These are phyloP conservation scores for Candida pseudoglaebosa DNA, from an alignment of 805 yeast species.

Conservation along the genomic window DNA sequence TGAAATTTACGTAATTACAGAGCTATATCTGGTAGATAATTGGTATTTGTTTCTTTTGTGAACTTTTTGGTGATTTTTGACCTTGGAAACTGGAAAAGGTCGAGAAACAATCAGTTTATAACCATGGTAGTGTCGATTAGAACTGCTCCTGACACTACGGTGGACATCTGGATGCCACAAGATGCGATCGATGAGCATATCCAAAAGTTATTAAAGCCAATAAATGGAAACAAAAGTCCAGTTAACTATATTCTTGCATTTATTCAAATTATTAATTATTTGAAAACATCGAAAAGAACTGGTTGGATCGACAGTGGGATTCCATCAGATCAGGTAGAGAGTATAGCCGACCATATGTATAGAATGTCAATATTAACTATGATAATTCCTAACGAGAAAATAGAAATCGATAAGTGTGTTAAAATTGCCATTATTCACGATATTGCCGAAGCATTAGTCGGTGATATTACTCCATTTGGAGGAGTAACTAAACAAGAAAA, in stretches of 20 bases:
- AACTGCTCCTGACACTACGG: slow-evolving; percentile 5
- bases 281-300: slow-evolving; percentile 81
- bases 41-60: no score
- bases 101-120: not conserved
- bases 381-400: slow-evolving; percentile 48
- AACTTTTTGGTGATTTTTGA: not conserved
- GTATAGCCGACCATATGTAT: slow-evolving; percentile 94
- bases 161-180: slow-evolving; percentile 50
- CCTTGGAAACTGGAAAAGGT: not conserved
- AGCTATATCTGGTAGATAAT: no score
- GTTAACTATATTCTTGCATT: slow-evolving; percentile 53
- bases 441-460: slow-evolving; percentile 90
- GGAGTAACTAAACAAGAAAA: slow-evolving; percentile 72
- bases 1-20: no score
- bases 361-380: slow-evolving; percentile 83
- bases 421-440: slow-evolving; percentile 90
- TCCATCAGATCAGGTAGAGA: slow-evolving; percentile 52
- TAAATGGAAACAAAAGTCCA: slow-evolving; percentile 14
- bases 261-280: slow-evolving; percentile 61
- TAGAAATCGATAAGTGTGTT: slow-evolving; percentile 67
- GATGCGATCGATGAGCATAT: slow-evolving; percentile 48
- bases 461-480: slow-evolving; percentile 85
- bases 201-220: slow-evolving; percentile 30
- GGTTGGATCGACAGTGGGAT: slow-evolving; percentile 82
- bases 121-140: not conserved